These are phyloP conservation scores for Aspergillus brunneoviolaceus DNA, from an alignment of 2,329 filamentous ascomycete genomes.

Conservation along the genomic window DNA sequence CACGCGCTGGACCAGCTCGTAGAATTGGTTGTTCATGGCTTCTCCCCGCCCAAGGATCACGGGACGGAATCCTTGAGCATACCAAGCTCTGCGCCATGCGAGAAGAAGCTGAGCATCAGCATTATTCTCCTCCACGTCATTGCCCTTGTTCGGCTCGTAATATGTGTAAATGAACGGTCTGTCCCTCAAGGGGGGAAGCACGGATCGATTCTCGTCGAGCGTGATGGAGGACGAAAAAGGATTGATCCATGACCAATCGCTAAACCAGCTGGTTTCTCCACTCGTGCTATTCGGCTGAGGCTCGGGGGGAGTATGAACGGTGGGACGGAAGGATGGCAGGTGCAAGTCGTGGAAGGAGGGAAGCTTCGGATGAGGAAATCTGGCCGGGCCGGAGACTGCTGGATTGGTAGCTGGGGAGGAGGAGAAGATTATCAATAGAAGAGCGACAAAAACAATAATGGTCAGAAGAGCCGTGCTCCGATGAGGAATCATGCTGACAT, in stretches of 20 bases:
- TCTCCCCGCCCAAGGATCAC: conserved; percentile 77
- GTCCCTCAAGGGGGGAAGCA: conserved; percentile 72
- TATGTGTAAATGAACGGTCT: conserved; percentile 85
- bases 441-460: conserved; percentile 44
- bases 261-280: conserved; percentile 80
- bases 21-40: conserved; percentile 78
- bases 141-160: conserved; percentile 69
- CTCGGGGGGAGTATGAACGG: conserved; percentile 68
- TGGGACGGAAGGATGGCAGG: conserved; percentile 66
- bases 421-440: conserved; percentile 47
- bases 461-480: conserved; percentile 43
- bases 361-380: conserved; percentile 38
- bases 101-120: conserved; percentile 78
- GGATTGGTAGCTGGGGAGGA: conserved; percentile 34
- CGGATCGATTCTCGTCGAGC: conserved; percentile 76
- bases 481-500: conserved; percentile 40
- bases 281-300: conserved; percentile 72
- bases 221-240: conserved; percentile 81
- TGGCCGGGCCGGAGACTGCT: conserved; percentile 27
- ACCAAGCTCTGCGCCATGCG: conserved; percentile 91
- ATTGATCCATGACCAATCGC: conserved; percentile 84
- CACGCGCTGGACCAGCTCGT: conserved; percentile 63
- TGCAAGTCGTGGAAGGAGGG: conserved; percentile 54
- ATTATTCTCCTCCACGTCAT: conserved; percentile 63
- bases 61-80: conserved; percentile 87